Evolutionary conservation across 2,329 filamentous ascomycete genomes (phyloP), one percentile per base, ranked within the genome.

Genomic region (Cryphonectria naterciae): DNA sequence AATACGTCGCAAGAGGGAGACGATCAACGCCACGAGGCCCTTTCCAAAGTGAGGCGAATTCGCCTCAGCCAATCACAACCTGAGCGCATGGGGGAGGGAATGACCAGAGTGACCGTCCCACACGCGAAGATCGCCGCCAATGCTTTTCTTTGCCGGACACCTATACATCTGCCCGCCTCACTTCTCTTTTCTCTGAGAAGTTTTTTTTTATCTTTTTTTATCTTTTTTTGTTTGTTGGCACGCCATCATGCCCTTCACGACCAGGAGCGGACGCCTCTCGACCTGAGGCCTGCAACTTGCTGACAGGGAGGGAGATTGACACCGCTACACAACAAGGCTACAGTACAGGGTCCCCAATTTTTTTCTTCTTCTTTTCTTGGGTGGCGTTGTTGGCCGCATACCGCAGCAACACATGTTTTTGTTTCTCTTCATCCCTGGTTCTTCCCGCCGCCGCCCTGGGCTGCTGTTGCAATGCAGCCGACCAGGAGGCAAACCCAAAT

Each of bases 21-120:
- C 68, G 61, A 72, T 70, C 70, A 37, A 37, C 68, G 68, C 68
- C 68, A 70, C 68, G 64, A 60, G 65, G 52, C 65, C 65, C 68
- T 68, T 54, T 62, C 61, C 65, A 72, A 72, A 72, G 60, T 70
- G 70, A 72, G 70, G 70, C 70, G 68, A 67, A 58, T 37, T 11
- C 22, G 58, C 58, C 64, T 68, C 68, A 56, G 56, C 70, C 70
- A 72, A 72, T 72, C 70, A 72, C 37, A 43, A 37, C 56, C 13
- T 43, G 25, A 22, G 60, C 52, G 61, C 60, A 52, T 52, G 49
- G 60, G 49, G 60, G 60, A 41, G 60, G 17, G 52, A 43, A 60
- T 60, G 68, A 64, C 67, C 61, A 61, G 58, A 68, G 35, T 17
- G 41, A 22, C 63, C 61, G 39, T 32, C 41, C 41, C 41, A 65